Base-by-base conservation (phyloP, 345 rosid genomes). In the Dimocarpus longan region DNA sequence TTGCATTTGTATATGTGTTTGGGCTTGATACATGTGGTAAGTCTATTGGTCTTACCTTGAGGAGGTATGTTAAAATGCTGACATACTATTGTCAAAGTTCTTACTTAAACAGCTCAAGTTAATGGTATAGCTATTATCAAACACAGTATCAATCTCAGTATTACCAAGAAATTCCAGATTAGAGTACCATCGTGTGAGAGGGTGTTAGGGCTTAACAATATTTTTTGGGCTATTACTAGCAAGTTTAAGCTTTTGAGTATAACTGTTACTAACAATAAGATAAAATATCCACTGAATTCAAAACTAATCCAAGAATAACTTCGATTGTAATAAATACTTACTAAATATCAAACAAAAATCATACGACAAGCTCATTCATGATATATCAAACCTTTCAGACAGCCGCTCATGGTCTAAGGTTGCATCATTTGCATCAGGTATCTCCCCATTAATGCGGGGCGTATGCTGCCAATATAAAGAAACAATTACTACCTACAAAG, bases 341-440 rank as follows among this genome's bases (percentile, higher is more conserved):
- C n/a, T 44, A 56, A 21, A 56, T 19, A 56, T 66, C 78, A 39
- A 70, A n/a, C 59, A 73, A 52, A 75, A 80, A 74, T 9, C 59
- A 26, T 39, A 64, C 54, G 50, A 8, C 68, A 16, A 46, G 75
- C 11, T 22, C 40, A 16, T 65, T 22, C 40, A 16, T 65, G 76
- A 64, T 16, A 77, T 74, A 76, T 76, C 66, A 80, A 79, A 93
- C 99, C 99, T 95, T 88, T 85, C 93, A 86, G 96, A 95, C 60
- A 95, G 90, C 19, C 93, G 89, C 82, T 85, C 95, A 82, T 95
- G 99, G 84, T 95, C 96, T 80, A 93, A 83, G 74, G 90, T 86
- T 81, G 99, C 99, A 82, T 95, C 96, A 82, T 86, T 90, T 68
- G 88, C 88, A 80, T 92, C 95, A 8, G 99, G 98, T 77, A 93